These are phyloP conservation scores for Alternaria panax DNA, from an alignment of 2,329 filamentous ascomycete species.

Conservation along the genomic window DNA sequence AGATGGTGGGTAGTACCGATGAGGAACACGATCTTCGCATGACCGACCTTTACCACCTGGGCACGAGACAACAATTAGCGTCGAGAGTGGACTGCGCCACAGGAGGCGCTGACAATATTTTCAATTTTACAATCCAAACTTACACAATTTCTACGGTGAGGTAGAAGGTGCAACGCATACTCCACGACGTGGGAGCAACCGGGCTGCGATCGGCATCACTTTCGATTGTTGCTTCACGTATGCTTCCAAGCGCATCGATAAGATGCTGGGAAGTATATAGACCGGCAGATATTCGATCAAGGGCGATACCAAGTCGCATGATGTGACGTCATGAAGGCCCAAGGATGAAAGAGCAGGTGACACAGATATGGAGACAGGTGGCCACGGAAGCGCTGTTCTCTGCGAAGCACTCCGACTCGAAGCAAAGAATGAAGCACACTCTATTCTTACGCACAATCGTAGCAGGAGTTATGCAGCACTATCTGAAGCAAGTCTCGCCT, in stretches of 20 bases:
- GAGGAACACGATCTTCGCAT: background rate
- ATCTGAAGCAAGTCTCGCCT: background rate
- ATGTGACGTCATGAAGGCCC: background rate
- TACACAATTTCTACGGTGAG: background rate
- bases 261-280: background rate
- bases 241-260: background rate
- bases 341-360: background rate
- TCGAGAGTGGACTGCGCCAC: background rate
- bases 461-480: background rate
- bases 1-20: background rate
- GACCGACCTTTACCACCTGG: background rate
- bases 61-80: background rate
- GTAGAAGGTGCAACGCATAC: background rate
- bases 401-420: background rate
- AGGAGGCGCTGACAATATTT: background rate
- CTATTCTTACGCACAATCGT: background rate
- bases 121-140: background rate
- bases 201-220: background rate
- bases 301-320: background rate
- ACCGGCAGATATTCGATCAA: too few species aligned
- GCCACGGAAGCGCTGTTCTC: background rate
- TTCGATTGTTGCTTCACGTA: background rate
- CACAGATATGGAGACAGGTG: background rate
- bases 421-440: background rate
- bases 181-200: background rate